A percentile compares a stretch with the other conserved stretches of the same genome.
Evolutionary conservation across 306 rosid genomes (phyloP).

Genomic region (Cucumis sativus): Cucumber_9930_V3 NC_026660.2:24774501-24775000

Average conservation of each 20-base stretch:
- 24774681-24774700: not conserved
- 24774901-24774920: constrained; percentile 51
- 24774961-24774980: constrained; percentile 40
- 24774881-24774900: constrained; percentile 31
- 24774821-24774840: not conserved
- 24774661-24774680: not conserved
- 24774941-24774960: constrained; percentile 68
- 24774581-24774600: not conserved
- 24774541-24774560: not conserved
- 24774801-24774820: not conserved
- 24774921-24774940: constrained; percentile 35
- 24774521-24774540: not conserved
- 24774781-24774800: not conserved
- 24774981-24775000: constrained; percentile 56
- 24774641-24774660: not conserved
- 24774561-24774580: not conserved
- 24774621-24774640: not conserved
- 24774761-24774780: not conserved
- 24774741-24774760: not conserved
- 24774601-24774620: not conserved
- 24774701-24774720: not conserved
- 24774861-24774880: not conserved
- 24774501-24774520: not conserved
- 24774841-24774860: not conserved
- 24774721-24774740: not conserved